Evolutionary conservation across 768 basidiomycete species (phyloP), one percentile per base, ranked within the genome.

Genomic region (Russula ochroleuca): DNA sequence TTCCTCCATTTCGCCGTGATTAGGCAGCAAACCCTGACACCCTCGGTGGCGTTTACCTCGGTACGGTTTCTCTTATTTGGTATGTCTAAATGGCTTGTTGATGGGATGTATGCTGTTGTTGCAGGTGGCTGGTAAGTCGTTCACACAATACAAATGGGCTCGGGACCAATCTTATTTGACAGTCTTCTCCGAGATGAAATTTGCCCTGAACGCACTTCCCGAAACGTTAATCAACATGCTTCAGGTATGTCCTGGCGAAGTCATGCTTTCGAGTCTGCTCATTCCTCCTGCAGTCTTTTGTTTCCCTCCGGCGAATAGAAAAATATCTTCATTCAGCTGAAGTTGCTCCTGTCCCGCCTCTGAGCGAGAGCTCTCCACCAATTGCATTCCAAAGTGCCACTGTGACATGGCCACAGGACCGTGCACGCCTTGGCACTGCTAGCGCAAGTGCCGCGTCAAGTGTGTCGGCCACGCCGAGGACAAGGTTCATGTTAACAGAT

Each of bases 171-270:
- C 31, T 33, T 1, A 33, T 37, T 60, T 70, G 23, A 41, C 25
- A 84, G 92, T 96, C 21, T 95, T 96, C 75, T 81, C 81, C 57
- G 91, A 94, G 75, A 85, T 96, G 81, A 88, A 89, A 70, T 95
- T 87, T 68, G 91, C 89, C 6, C 80, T 96, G 59, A 93, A 88
- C 69, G 89, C 88, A 0, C 81, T 97, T 6, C 94, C 94, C 0
- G 93, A 95, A 73, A 93, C 92, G 0, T 86, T 95, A 70, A 92
- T 97, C 73, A 91, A 92, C 70, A 81, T 92, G 77, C 79, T 96
- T 8, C 94, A 97, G 77, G 88, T 85, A 57, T 48, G 71, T 64
- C 21, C 19, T 37, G 8, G 19, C 19, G 15, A 21, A n/a, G 7
- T 37, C 35, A 37, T 31, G 14, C 23, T 35, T 59, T 21, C 55